phyloP scores from a whole-genome alignment of 2,329 filamentous ascomycete species.

The Sarocladium kiliense region DNA sequence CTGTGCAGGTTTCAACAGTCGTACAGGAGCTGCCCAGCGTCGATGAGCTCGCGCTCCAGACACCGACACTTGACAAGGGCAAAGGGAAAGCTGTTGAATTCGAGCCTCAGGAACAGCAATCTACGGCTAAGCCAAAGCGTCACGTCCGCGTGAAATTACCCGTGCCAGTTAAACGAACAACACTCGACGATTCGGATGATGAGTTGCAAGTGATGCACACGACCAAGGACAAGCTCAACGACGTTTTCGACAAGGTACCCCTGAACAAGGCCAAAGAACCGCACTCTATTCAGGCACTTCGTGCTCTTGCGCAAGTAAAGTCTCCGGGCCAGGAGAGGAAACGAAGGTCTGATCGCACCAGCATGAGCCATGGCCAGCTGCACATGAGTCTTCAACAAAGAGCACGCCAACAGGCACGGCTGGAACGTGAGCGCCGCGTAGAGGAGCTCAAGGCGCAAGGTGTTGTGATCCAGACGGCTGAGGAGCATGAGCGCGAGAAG shows the following conservation, averaged over 20 bases:
- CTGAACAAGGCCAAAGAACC: constrained; percentile 57
- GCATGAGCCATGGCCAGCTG: constrained; percentile 66
- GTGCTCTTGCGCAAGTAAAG: constrained; percentile 66
- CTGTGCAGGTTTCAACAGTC: constrained; percentile 10
- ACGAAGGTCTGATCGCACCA: constrained; percentile 38
- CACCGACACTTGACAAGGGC: constrained; percentile 45
- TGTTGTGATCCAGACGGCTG: constrained; percentile 73
- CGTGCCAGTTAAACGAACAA: constrained; percentile 29
- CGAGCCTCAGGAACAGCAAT: constrained; percentile 17
- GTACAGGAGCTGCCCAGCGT: constrained; percentile 32
- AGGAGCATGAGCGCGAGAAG: constrained; percentile 79
- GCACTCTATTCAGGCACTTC: constrained; percentile 61
- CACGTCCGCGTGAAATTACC: constrained; percentile 48
- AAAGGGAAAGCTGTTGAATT: constrained; percentile 49
- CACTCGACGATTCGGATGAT: constrained; percentile 44
- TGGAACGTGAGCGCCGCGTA: constrained; percentile 72
- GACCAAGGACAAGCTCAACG: constrained; percentile 47
- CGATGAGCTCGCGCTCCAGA: constrained; percentile 26
- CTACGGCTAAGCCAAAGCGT: constrained; percentile 32
- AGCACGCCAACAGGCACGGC: constrained; percentile 73
- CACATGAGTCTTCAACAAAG: constrained; percentile 62
- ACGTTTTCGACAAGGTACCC: constrained; percentile 67
- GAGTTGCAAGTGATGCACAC: constrained; percentile 58
- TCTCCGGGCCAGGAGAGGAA: constrained; percentile 53
- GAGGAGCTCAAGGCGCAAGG: constrained; percentile 75